Base-by-base conservation (phyloP, 2,329 filamentous ascomycete species). In the Ceratocystis destructans region DNA sequence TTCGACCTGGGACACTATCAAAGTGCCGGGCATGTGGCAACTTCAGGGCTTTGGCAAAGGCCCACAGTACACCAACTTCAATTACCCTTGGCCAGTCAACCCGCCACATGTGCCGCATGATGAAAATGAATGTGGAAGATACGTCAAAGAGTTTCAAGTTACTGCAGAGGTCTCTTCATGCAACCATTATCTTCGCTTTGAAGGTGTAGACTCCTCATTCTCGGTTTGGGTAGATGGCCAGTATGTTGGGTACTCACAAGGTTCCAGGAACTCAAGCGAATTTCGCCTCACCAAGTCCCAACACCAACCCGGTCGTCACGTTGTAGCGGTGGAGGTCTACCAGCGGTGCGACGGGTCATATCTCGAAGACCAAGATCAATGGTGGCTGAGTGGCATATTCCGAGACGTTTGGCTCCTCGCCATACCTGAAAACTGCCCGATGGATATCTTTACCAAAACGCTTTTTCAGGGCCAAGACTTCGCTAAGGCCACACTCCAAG, bases 161-260 rank as follows among this genome's bases (percentile, higher is more conserved):
- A 79, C 78, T 62, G 74, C 76, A n/a, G 76, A 75, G 3, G 74
- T 79, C 31, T 84, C 88, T 69, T 84, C 87, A 69, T 44, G 31
- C 46, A 45, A 3, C n/a, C 77, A 87, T 15, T 77, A 87, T n/a
- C 75, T 91, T 3, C 78, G 87, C 3, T 90, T 90, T 67, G 87
- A 90, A 70, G 88, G 88, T 0, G 87, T 90, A 0, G 87, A 90
- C 71, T 83, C 85, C 57, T 83, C 87, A 0, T 90, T 87, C 69
- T 84, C 87, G 69, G 77, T 89, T 1, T 90, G 83, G 80, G 72
- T 91, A 2, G 90, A 91, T 71, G 85, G 86, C 0, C 74, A 77
- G 10, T 77, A 85, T 61, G 80, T 89, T 6, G 88, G 88, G 1
- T 90, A 90, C 71, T 84, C 83, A 1, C 87, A 90, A 72, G 88